Evolutionary conservation across 2,329 filamentous ascomycete species (phyloP), one percentile per base, ranked within the genome.

Genomic region (Karstenula rhodostoma): DNA sequence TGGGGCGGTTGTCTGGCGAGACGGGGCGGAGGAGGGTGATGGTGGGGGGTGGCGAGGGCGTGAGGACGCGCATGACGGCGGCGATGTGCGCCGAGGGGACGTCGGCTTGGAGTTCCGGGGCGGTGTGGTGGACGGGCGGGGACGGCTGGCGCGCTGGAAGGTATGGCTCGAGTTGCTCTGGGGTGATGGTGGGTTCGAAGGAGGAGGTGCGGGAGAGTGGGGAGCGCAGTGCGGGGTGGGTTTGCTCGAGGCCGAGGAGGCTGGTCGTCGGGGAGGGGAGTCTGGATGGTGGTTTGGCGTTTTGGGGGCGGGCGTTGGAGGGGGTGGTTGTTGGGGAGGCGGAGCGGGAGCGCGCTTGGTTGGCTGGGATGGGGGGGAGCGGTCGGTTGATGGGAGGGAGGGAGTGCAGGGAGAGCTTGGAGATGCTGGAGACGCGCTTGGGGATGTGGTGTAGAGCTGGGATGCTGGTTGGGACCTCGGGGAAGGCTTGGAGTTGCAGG

Each of bases 331-430:
- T 57, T 27, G 67, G 67, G 13, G 70, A 69, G 22, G 50, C 60
- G 12, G 68, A 69, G 40, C 65, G 58, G 19, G 69, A 67, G 32
- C 67, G 62, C 15, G 57, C 62, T 32, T 29, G 22, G 37, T n/a
- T 53, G 3, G 57, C 35, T 48, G 71, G 71, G 9, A 73, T 62
- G 32, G 72, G 70, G 15, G 72, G 71, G 5, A 70, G 67, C 19
- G 69, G 67, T 19, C 67, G 64, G 51, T 71, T 61, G 48, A 67
- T 63, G 1, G 67, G 67, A 33, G 70, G 64, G 13, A 68, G 64
- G 5, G 57, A 46, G 13, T 59, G 64, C 17, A 65, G 29, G 42
- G 64, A 42, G 56, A 54, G 25, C 42, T 60, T 57, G 51, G 58
- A 63, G 56, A 69, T 58, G 59, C 62, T 57, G 59, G 62, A 48